Conservation (phyloP, 768 basidiomycete species). For the Lentinus tigrinus region DNA sequence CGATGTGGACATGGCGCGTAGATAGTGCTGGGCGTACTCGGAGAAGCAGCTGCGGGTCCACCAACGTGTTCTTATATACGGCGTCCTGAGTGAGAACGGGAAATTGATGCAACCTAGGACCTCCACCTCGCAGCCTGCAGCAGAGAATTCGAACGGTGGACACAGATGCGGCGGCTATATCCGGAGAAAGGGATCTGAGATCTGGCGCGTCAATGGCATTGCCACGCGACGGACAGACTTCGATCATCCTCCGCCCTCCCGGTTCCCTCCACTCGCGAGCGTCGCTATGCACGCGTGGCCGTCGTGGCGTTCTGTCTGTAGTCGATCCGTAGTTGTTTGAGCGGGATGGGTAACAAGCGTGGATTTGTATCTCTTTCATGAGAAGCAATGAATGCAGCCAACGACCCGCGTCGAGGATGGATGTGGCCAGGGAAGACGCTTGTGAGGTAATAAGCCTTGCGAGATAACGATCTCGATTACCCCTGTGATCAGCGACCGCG, state of each 20-base stretch:
- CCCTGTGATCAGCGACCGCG: constrained; percentile 32
- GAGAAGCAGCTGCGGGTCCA: too few relatives aligned
- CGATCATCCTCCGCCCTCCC: background rate
- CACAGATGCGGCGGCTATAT: constrained; percentile 10
- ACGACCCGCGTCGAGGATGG: background rate
- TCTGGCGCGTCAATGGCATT: constrained; percentile 7
- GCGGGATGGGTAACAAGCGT: too few relatives aligned
- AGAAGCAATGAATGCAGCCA: background rate
- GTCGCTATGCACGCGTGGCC: too few relatives aligned
- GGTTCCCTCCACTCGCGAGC: background rate
- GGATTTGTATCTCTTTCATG: too few relatives aligned
- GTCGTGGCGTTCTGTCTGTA: too few relatives aligned
- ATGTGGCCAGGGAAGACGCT: background rate
- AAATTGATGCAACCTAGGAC: too few relatives aligned
- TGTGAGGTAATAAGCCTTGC: constrained; percentile 20
- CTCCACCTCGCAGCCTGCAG: too few relatives aligned
- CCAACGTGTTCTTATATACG: too few relatives aligned
- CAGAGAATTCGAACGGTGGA: too few relatives aligned
- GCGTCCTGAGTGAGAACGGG: too few relatives aligned
- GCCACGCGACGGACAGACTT: background rate
- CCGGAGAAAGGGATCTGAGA: constrained; percentile 14
- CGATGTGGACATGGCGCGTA: too few relatives aligned
- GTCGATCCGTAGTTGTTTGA: background rate
- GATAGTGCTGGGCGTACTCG: too few relatives aligned
- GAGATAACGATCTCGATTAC: constrained; percentile 33